phyloP scores from a whole-genome alignment of 352 stramenopile genomes.

The Pythium phragmitis region DNA sequence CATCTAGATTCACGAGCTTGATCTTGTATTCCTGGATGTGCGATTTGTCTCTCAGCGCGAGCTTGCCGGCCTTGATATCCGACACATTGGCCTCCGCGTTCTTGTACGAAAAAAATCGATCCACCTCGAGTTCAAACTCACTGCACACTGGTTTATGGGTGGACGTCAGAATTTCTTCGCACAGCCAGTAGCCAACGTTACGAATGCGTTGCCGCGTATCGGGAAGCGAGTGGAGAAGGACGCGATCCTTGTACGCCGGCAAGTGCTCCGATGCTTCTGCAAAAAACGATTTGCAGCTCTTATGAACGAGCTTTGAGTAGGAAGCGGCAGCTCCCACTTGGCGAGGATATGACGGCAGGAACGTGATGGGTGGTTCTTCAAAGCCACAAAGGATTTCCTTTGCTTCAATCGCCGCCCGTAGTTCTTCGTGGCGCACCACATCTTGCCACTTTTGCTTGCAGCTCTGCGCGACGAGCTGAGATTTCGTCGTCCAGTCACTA shows the following conservation, averaged over 20 bases:
- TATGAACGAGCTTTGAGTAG: slow-evolving; percentile 70
- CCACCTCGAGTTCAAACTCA: slow-evolving; percentile 69
- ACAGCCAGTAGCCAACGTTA: slow-evolving; percentile 65
- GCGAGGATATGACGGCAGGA: slow-evolving; percentile 74
- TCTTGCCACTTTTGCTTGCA: slow-evolving; percentile 69
- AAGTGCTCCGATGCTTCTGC: slow-evolving; percentile 24
- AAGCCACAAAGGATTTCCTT: slow-evolving; percentile 89
- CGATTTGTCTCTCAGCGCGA: slow-evolving; percentile 54
- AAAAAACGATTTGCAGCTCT: slow-evolving; percentile 57
- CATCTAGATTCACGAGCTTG: slow-evolving; percentile 72
- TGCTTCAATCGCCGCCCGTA: slow-evolving; percentile 64
- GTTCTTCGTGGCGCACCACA: slow-evolving; percentile 67
- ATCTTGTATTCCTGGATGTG: slow-evolving; percentile 71
- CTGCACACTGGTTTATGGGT: slow-evolving; percentile 77
- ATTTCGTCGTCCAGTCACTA: slow-evolving; percentile 60
- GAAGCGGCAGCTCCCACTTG: slow-evolving; percentile 51
- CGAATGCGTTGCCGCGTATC: slow-evolving; percentile 58
- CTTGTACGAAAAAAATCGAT: slow-evolving; percentile 74
- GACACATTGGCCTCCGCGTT: slow-evolving; percentile 46
- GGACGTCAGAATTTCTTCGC: slow-evolving; percentile 61
- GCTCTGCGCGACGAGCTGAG: slow-evolving; percentile 56
- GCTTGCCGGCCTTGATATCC: slow-evolving; percentile 47
- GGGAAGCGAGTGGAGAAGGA: slow-evolving; percentile 65
- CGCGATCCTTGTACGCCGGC: slow-evolving; percentile 75
- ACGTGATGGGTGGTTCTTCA: slow-evolving; percentile 72